Base-by-base conservation (phyloP, 805 yeast genomes). In the Metschnikowia noctiluminum region DNA sequence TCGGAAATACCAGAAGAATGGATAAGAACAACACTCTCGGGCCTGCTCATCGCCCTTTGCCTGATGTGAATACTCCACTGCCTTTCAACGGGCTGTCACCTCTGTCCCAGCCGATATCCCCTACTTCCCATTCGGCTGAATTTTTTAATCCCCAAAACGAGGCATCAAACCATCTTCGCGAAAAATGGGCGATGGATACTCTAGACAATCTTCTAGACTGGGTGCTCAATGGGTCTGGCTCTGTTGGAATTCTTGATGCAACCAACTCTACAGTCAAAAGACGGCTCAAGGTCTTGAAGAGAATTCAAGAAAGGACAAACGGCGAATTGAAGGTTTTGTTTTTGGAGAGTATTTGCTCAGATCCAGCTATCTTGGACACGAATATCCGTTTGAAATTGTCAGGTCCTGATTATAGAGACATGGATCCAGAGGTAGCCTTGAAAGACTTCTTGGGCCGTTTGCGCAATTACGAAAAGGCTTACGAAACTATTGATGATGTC, bases 181-280 rank as follows among this genome's bases (percentile, higher is more conserved):
- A 92, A 61, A 80, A 86, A 64, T 94, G 98, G 98, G 99, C 99
- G 0, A 84, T 86, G 82, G 96, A 92, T 55, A 92, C 99, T 0
- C 70, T 92, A 49, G 92, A 89, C 51, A 87, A 85, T 59, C 68
- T 92, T 47, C 71, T 92, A 34, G 92, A 91, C 57, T 91, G 88
- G 66, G 78, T 94, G 5, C 64, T 90, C 42, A 76, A 80, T 12
- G 95, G 89, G 0, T 81, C 84, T 31, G 98, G 98, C 2, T 83
- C 91, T 6, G 97, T 92, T 8, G 99, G 97, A 2, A 89, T 92
- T 9, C 86, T 87, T 63, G 95, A 87, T 67, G 94, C 94, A 1
- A 87, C 95, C 1, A 87, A 87, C 61, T 81, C 89, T 3, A 87
- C 91, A 2, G 83, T 77, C 53, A 63, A 64, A n/a, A 74, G 95